phyloP scores from a whole-genome alignment of 2,329 filamentous ascomycete genomes.

The Pseudogymnoascus sp. region DNA sequence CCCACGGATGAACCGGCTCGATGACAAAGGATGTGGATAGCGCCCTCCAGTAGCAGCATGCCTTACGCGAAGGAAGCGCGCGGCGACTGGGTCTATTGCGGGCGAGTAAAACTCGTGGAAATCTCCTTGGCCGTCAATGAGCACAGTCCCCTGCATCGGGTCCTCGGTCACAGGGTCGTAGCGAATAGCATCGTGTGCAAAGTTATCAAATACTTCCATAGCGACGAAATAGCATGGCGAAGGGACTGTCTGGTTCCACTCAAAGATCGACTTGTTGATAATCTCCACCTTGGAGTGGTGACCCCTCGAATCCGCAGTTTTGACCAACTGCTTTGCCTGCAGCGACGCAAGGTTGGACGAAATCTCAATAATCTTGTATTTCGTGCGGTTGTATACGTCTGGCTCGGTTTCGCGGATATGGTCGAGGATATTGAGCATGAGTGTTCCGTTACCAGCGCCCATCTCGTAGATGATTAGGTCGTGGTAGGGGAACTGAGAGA shows the following conservation, averaged over 20 bases:
- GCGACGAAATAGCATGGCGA: slow-evolving; percentile 96
- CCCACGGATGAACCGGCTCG: slow-evolving; percentile 48
- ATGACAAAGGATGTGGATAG: slow-evolving; percentile 55
- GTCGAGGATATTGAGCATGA: slow-evolving; percentile 97
- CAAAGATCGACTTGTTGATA: slow-evolving; percentile 89
- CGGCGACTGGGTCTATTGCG: slow-evolving; percentile 72
- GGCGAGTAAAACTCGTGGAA: slow-evolving; percentile 91
- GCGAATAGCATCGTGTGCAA: slow-evolving; percentile 87
- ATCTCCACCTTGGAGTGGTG: slow-evolving; percentile 87
- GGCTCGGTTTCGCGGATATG: slow-evolving; percentile 87
- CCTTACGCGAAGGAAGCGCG: slow-evolving; percentile 77
- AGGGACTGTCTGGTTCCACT: slow-evolving; percentile 83
- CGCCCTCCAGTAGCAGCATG: slow-evolving; percentile 64
- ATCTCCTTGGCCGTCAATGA: slow-evolving; percentile 79
- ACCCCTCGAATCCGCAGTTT: slow-evolving; percentile 61
- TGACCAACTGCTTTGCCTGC: slow-evolving; percentile 65
- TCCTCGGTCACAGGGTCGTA: slow-evolving; percentile 78
- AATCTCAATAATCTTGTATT: slow-evolving; percentile 95
- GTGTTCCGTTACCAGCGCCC: slow-evolving; percentile 91
- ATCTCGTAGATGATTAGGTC: slow-evolving; percentile 98
- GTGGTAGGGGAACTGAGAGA: slow-evolving; percentile 89
- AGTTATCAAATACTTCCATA: slow-evolving; percentile 98
- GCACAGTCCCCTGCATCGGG: slow-evolving; percentile 80
- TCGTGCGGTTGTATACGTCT: slow-evolving; percentile 87
- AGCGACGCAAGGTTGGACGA: slow-evolving; percentile 72